Evolutionary conservation across 495 filamentous ascomycete species (phyloP), one percentile per base, ranked within the genome.

Genomic region (Xylaria bambusicola): DNA sequence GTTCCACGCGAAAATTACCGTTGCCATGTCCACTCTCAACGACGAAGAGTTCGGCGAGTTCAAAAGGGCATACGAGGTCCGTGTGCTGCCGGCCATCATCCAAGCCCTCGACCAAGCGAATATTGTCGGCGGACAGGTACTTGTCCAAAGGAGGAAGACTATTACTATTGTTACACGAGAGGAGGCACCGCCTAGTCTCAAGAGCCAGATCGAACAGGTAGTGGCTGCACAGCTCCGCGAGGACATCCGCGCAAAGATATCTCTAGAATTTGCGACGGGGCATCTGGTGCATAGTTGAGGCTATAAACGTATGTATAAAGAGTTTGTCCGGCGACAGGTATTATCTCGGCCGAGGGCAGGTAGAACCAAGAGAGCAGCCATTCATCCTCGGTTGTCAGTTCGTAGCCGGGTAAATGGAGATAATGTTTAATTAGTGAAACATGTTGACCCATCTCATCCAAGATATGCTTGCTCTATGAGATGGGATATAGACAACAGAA

Each of bases 71-170:
- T 52, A 52, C 50, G 50, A 52, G 23, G 17, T 27, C 33, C 12
- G 18, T 18, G 18, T 52, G 9, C 23, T 52, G 35, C 35, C 50
- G 12, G 33, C 35, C 13, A 17, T 52, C 18, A 18, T 9, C 23
- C 18, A 41, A 12, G 77, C 26, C 20, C 35, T 52, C 23, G 21
- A 15, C 6, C 23, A 0, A 5, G 50, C 15, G 17, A 41, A 41
- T 27, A 41, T 41, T n/a, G n/a, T n/a, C 21, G 23, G 35, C 13
- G 50, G 35, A 23, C 50, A 52, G 40, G 50, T 52, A 27, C 6
- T n/a, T 52, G 5, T 52, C 17, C 33, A 17, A 1, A 23, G 1
- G 50, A 52, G 50, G 21, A 27, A 41, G 23, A 12, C 1, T 2
- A 29, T 52, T 41, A 8, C 21, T 3, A 18, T 52, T 15, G 8